phyloP scores from a whole-genome alignment of 306 rosid genomes.

The Cicer chorassanicum region DNA sequence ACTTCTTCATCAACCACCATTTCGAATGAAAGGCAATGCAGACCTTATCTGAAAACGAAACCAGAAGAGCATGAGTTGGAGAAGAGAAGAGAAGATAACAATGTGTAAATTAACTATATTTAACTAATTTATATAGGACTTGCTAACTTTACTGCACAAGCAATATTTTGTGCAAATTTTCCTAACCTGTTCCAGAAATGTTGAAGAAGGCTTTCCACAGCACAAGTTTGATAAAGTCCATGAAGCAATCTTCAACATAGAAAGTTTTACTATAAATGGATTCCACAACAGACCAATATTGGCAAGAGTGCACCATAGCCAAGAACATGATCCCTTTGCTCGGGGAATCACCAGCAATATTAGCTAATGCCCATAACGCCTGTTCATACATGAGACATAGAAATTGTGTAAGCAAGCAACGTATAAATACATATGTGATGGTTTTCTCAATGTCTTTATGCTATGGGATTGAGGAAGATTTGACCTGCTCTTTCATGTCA shows the following conservation, averaged over 20 bases:
- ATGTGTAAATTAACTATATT: not conserved
- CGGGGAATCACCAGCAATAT: conserved; percentile 3
- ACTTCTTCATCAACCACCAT: not conserved
- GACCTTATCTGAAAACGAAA: not conserved
- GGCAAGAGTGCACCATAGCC: not conserved
- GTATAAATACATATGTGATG: not conserved
- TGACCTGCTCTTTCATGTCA: not conserved
- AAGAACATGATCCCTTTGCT: not conserved
- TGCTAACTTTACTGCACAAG: not conserved
- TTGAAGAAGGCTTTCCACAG: not conserved
- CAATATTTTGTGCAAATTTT: not conserved
- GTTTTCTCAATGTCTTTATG: not conserved
- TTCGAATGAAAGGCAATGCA: not conserved
- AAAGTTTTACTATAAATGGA: not conserved
- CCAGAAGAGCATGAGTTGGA: not conserved
- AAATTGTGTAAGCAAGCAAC: not conserved
- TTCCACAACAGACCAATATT: not conserved
- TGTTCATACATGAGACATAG: not conserved
- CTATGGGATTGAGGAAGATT: not conserved
- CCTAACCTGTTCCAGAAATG: not conserved
- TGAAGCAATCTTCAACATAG: not conserved
- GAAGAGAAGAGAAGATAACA: not conserved
- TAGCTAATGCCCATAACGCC: not conserved
- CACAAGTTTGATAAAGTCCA: not conserved
- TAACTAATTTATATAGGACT: not conserved